These are phyloP conservation scores for Sesbania bispinosa DNA, from an alignment of 306 rosid genomes.

Conservation along the genomic window DNA sequence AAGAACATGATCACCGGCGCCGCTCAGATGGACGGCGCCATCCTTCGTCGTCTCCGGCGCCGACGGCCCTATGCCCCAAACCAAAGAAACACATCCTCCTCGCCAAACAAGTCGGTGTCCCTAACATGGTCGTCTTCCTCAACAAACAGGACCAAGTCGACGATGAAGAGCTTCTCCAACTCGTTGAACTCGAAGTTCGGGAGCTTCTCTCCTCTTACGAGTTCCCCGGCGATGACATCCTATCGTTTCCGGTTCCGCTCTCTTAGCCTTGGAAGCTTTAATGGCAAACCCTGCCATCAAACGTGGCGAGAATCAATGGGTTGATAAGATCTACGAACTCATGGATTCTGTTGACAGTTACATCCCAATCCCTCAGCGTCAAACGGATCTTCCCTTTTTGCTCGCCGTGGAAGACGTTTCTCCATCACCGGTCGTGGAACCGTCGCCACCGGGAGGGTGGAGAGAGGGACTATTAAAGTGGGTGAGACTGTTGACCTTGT, in stretches of 20 bases:
- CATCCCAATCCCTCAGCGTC: slow-evolving; percentile 83
- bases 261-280: slow-evolving; percentile 73
- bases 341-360: slow-evolving; percentile 74
- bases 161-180: slow-evolving; percentile 73
- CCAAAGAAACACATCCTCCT: slow-evolving; percentile 76
- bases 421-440: slow-evolving; percentile 90
- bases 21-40: slow-evolving; percentile 87
- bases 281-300: slow-evolving; percentile 56
- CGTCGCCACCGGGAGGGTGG: slow-evolving; percentile 82
- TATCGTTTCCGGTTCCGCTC: slow-evolving; percentile 70
- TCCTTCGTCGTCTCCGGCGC: slow-evolving; percentile 73
- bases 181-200: slow-evolving; percentile 81
- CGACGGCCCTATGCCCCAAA: slow-evolving; percentile 84
- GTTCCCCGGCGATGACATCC: slow-evolving; percentile 85
- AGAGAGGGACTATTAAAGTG: slow-evolving; percentile 58
- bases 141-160: slow-evolving; percentile 88
- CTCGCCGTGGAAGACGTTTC: slow-evolving; percentile 81
- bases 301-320: slow-evolving; percentile 79
- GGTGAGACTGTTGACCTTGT: slow-evolving; percentile 73
- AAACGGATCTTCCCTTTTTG: slow-evolving; percentile 70
- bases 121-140: slow-evolving; percentile 75
- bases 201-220: slow-evolving; percentile 74
- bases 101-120: slow-evolving; percentile 83
- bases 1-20: slow-evolving; percentile 89
- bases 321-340: slow-evolving; percentile 69